Evolutionary conservation across 1,139 yeast genomes (phyloP), one percentile per base, ranked within the genome.

Genomic region (Diutina neorugosa): DNA sequence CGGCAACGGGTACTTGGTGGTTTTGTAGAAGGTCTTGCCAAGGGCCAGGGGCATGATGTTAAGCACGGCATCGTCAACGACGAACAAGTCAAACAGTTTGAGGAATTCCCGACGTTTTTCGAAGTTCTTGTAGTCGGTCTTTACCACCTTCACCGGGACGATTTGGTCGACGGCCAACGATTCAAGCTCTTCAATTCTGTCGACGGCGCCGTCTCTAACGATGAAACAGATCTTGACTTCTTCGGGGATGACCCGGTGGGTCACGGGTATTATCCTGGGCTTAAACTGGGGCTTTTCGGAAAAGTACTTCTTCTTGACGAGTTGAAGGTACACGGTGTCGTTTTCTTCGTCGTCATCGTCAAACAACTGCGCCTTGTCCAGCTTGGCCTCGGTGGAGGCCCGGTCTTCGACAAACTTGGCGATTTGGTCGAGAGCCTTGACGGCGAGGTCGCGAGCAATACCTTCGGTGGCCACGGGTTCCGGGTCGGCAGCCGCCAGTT

Each of bases 51-150:
- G 98, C 70, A 91, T 76, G 57, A 87, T 74, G 53, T 90, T 82
- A 54, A 89, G 74, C 52, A 91, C 75, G 44, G 86, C 83, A 60
- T 90, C 96, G 68, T 93, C 98, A 52, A 88, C 83, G 52, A 93
- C 66, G 65, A 93, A 88, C 57, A 90, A 61, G 62, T 91, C 96
- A 62, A 75, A 84, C 53, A 77, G 79, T 11, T 71, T 63, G 53
- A 74, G 67, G 56, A 86, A 75, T 58, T 81, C 81, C 69, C 91
- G 82, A 66, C 85, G 81, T 60, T 84, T 78, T 65, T 86, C 93
- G 59, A 69, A 85, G 44, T 82, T 76, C 65, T 84, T 83, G 69
- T 78, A 85, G 54, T 80, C 83, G 19, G 83, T 81, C 64, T 84
- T 84, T 56, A 86, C 68, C 53, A 82, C 80, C 51, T 74, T 69